Evolutionary conservation across 2,329 filamentous ascomycete genomes (phyloP).

Genomic region (Xylariomycetidae sp.): DNA sequence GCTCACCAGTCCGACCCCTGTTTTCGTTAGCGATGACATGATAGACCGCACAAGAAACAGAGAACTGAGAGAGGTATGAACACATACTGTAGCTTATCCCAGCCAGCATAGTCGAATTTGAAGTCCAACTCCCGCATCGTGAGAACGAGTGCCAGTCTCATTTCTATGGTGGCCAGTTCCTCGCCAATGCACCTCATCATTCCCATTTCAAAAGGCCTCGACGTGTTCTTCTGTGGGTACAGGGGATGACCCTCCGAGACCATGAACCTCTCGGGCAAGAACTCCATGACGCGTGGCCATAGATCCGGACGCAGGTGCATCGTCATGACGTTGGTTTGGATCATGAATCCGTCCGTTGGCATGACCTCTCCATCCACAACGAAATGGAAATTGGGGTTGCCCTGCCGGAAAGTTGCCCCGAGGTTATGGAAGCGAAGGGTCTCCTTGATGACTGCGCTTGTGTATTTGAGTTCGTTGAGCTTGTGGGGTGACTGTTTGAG

Average conservation of each 20-base stretch:
- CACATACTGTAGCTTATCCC: slow-evolving; percentile 7
- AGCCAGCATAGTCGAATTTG: slow-evolving; percentile 6
- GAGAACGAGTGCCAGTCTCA: slow-evolving; percentile 19
- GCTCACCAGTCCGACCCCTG: too few relatives aligned
- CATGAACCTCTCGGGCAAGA: slow-evolving; percentile 34
- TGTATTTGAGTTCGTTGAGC: slow-evolving; percentile 47
- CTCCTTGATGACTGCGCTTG: slow-evolving; percentile 51
- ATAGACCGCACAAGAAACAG: too few relatives aligned
- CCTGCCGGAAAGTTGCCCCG: background rate
- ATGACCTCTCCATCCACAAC: slow-evolving; percentile 1
- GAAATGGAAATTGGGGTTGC: slow-evolving; percentile 1
- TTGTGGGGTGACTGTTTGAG: slow-evolving; percentile 37
- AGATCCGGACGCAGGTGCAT: slow-evolving; percentile 11
- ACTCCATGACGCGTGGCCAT: slow-evolving; percentile 29
- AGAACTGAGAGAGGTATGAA: too few relatives aligned
- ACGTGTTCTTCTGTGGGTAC: slow-evolving; percentile 21
- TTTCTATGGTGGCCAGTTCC: slow-evolving; percentile 22
- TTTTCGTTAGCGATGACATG: too few relatives aligned
- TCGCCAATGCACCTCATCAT: slow-evolving; percentile 25
- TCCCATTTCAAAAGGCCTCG: slow-evolving; percentile 28
- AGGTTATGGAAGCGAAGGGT: slow-evolving; percentile 26
- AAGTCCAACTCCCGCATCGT: slow-evolving; percentile 18
- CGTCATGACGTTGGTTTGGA: background rate
- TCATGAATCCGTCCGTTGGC: slow-evolving; percentile 3
- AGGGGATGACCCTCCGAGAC: slow-evolving; percentile 11